phyloP scores from a whole-genome alignment of 2,329 filamentous ascomycete genomes.

The Penicillium sp. region DNA sequence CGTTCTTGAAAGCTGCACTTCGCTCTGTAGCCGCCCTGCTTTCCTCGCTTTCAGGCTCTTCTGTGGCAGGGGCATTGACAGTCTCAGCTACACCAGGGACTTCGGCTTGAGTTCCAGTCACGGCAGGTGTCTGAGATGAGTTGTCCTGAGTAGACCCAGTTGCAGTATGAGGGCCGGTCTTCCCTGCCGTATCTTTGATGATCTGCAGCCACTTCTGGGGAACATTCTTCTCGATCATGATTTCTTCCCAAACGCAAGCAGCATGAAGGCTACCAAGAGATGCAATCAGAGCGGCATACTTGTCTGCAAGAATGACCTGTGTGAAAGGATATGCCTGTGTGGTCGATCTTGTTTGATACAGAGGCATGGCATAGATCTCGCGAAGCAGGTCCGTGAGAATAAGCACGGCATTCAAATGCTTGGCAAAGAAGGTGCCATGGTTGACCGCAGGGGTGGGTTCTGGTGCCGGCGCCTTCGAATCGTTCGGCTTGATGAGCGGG shows the following conservation, averaged over 20 bases:
- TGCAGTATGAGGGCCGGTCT: constrained; percentile 44
- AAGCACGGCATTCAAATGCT: constrained; percentile 75
- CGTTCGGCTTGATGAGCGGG: constrained; percentile 54
- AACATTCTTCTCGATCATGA: constrained; percentile 71
- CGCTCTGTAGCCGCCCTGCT: constrained; percentile 30
- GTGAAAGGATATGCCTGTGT: constrained; percentile 66
- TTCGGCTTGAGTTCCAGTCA: constrained; percentile 30
- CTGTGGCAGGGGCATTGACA: constrained; percentile 19
- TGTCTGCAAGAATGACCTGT: constrained; percentile 79
- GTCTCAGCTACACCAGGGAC: constrained; percentile 24
- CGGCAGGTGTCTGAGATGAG: constrained; percentile 27
- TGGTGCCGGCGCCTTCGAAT: constrained; percentile 21
- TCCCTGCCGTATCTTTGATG: constrained; percentile 45
- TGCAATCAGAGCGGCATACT: constrained; percentile 73
- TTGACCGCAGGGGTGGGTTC: constrained; percentile 44
- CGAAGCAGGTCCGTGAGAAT: constrained; percentile 74
- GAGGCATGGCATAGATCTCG: constrained; percentile 67
- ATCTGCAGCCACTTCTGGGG: constrained; percentile 61
- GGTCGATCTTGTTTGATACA: constrained; percentile 65
- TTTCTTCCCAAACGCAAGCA: constrained; percentile 82
- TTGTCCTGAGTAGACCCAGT: constrained; percentile 34
- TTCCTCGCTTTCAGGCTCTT: constrained; percentile 21
- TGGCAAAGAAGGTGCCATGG: constrained; percentile 75
- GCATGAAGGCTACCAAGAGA: constrained; percentile 77
- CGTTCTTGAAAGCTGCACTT: constrained; percentile 67